A percentile compares a stretch with the other conserved stretches of the same genome.
Evolutionary conservation across 805 yeast species (phyloP).

Genomic region (Tetrapisispora fleetii): DNA sequence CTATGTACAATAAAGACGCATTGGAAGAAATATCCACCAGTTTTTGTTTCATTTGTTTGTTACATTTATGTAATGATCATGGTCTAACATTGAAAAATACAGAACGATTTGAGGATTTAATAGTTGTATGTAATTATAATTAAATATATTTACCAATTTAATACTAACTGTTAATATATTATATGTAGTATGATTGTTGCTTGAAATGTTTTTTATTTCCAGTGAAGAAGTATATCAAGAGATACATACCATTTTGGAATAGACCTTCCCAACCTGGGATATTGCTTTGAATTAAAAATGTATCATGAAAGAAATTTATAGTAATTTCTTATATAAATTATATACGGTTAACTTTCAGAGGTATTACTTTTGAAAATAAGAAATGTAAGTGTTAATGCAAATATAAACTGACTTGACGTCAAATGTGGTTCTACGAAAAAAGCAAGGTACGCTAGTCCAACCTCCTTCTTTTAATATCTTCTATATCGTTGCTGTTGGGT

Average conservation of each 20-base stretch:
- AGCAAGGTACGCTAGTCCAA: constrained; percentile 14
- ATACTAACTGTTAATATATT: neutral
- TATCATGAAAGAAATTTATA: no score
- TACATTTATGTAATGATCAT: constrained; percentile 82
- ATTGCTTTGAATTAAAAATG: no score
- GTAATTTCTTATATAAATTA: neutral
- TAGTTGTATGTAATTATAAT: constrained; percentile 7
- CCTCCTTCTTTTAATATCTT: constrained; percentile 27
- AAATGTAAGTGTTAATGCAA: neutral
- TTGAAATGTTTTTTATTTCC: no score
- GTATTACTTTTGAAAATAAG: neutral
- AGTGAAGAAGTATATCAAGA: no score
- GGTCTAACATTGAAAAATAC: constrained; percentile 50
- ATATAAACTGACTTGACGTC: neutral
- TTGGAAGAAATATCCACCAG: constrained; percentile 69
- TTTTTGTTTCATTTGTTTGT: constrained; percentile 71
- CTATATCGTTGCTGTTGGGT: constrained; percentile 25
- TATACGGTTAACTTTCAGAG: no score
- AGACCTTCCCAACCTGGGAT: no score
- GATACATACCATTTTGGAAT: no score
- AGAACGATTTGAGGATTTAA: constrained; percentile 27
- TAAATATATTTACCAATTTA: neutral
- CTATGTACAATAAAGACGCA: constrained; percentile 46
- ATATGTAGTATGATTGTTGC: neutral
- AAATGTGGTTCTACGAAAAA: neutral